These are phyloP conservation scores for Leccinum boreale DNA, from an alignment of 768 basidiomycete genomes.

Conservation along the genomic window DNA sequence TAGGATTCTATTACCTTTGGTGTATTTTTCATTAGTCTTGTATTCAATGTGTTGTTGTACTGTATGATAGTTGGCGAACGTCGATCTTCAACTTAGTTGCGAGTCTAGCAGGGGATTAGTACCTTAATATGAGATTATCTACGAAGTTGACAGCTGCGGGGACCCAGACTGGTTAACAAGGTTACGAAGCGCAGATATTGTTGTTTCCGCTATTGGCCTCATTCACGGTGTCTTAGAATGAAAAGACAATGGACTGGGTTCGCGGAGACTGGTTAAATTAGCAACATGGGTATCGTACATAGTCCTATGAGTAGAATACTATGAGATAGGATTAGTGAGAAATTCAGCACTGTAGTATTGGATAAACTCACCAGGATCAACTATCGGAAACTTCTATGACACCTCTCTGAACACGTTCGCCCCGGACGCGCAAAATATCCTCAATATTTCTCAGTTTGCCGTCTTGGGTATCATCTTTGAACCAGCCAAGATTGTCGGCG, in stretches of 20 bases:
- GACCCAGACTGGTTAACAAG: not conserved
- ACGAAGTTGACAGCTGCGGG: not conserved
- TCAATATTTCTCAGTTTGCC: conserved; percentile 79
- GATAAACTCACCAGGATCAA: conserved; percentile 11
- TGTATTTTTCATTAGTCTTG: not conserved
- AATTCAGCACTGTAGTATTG: not conserved
- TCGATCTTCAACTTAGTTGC: not conserved
- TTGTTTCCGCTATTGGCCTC: not conserved
- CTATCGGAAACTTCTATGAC: conserved; percentile 52
- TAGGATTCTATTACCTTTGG: not conserved
- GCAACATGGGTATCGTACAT: conserved; percentile 11
- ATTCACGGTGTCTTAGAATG: not conserved
- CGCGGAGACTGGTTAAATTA: conserved; percentile 21
- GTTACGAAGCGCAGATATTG: not conserved
- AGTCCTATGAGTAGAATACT: not conserved
- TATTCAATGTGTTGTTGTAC: not conserved
- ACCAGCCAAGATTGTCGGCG: conserved; percentile 91
- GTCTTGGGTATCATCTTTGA: conserved; percentile 74
- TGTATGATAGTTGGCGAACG: not conserved
- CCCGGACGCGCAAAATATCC: conserved; percentile 72
- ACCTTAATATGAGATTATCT: not conserved
- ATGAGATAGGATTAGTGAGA: not conserved
- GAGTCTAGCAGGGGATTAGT: not conserved
- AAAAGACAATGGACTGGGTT: conserved; percentile 17
- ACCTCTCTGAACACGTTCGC: conserved; percentile 67